Percentiles rank a stretch among this genome's conserved stretches.
Conservation (phyloP, 495 filamentous ascomycete species). For the Terfezia boudieri region DNA sequence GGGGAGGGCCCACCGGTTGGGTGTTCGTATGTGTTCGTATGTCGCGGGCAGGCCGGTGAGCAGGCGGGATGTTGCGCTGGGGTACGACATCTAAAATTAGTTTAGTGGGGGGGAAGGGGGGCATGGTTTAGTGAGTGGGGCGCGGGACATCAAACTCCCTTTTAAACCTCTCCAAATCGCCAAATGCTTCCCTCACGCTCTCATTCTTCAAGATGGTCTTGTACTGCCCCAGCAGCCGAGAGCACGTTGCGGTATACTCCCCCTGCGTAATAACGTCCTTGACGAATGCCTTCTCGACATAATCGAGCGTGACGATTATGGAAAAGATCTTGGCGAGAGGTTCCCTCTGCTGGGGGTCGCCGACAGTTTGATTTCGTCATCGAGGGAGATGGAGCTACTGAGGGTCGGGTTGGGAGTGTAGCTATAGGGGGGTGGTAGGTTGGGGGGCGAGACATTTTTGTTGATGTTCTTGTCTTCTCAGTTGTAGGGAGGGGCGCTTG, state of each 20-base stretch:
- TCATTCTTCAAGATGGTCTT: constrained; percentile 80
- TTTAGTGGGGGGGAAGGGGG: neutral
- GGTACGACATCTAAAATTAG: constrained; percentile 28
- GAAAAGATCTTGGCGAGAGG: constrained; percentile 91
- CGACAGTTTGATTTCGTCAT: constrained; percentile 77
- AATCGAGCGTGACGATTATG: constrained; percentile 87
- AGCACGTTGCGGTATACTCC: constrained; percentile 73
- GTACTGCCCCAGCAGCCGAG: constrained; percentile 85
- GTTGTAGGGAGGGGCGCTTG: no score
- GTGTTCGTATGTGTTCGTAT: constrained; percentile 17
- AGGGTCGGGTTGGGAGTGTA: constrained; percentile 11
- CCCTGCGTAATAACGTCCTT: constrained; percentile 80
- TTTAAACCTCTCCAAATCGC: constrained; percentile 85
- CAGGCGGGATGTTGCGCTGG: constrained; percentile 77
- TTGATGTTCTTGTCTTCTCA: no score
- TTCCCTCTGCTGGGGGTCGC: constrained; percentile 66
- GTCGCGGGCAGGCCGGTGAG: constrained; percentile 62
- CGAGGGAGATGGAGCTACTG: constrained; percentile 13
- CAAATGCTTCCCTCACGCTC: constrained; percentile 58
- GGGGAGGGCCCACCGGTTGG: neutral
- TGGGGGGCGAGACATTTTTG: no score
- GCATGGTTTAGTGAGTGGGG: neutral
- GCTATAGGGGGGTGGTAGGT: constrained; percentile 10
- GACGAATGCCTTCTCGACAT: constrained; percentile 87
- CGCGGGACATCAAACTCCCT: constrained; percentile 49